Conservation (phyloP, 768 basidiomycete genomes). For the Plicaturopsis crispa region DNA sequence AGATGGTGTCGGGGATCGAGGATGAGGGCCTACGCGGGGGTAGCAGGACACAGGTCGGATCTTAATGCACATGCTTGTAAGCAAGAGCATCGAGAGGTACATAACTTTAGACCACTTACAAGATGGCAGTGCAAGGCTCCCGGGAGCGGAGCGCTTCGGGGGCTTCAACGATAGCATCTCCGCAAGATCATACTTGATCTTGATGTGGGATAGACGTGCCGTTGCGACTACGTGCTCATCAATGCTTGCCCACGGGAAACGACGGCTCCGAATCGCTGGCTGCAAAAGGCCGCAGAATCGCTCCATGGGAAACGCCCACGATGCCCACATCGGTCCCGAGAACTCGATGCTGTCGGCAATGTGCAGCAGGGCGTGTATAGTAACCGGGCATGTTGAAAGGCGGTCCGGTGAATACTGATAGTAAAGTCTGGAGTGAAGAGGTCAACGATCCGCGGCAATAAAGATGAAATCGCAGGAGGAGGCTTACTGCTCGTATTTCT, state of each 20-base stretch:
- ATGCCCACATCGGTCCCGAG: neutral
- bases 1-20: neutral
- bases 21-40: neutral
- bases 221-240: constrained; percentile 1
- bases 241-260: constrained; percentile 3
- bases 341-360: constrained; percentile 13
- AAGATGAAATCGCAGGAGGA: neutral
- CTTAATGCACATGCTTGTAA: neutral
- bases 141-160: neutral
- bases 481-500: constrained; percentile 18
- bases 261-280: constrained; percentile 4
- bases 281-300: constrained; percentile 2
- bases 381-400: constrained; percentile 20
- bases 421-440: constrained; percentile 12
- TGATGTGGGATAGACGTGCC: constrained; percentile 4
- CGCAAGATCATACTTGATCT: constrained; percentile 1
- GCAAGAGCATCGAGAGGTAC: no score
- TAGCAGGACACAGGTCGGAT: neutral
- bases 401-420: constrained; percentile 17
- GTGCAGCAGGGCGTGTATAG: constrained; percentile 24
- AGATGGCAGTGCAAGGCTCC: neutral
- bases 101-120: neutral
- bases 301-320: neutral
- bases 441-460: neutral
- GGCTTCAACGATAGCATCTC: neutral